A percentile compares a stretch with the other conserved stretches of the same genome.
These are phyloP conservation scores for Aspergillus quadrilineatus DNA, from an alignment of 2,329 filamentous ascomycete species.

Conservation along the genomic window DNA sequence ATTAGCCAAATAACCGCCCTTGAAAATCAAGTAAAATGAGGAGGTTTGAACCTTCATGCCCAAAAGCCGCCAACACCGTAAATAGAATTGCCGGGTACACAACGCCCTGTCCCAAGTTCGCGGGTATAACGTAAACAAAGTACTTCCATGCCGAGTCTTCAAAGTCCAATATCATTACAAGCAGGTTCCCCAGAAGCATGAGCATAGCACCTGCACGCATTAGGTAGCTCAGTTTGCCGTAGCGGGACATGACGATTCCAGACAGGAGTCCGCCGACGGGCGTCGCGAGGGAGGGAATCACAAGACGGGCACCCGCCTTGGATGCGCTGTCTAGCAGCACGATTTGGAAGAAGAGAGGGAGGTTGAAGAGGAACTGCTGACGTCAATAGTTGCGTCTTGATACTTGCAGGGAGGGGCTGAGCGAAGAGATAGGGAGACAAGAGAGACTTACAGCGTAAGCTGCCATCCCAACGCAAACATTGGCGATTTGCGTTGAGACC, in stretches of 20 bases:
- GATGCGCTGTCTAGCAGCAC: constrained; percentile 45
- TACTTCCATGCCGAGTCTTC: constrained; percentile 48
- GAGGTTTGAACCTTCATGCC: constrained; percentile 53
- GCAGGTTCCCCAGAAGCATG: constrained; percentile 47
- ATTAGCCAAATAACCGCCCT: neutral
- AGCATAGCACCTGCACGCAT: constrained; percentile 42
- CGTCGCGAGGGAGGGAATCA: constrained; percentile 47
- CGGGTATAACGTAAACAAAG: constrained; percentile 46
- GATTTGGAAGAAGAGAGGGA: constrained; percentile 47
- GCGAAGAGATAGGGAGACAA: neutral
- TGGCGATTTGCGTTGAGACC: constrained; percentile 57
- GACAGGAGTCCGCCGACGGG: constrained; percentile 47
- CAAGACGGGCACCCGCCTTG: constrained; percentile 45
- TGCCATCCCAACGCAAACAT: constrained; percentile 60
- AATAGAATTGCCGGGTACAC: constrained; percentile 55
- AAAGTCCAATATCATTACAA: constrained; percentile 44
- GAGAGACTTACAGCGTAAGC: constrained; percentile 58
- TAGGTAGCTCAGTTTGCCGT: constrained; percentile 44
- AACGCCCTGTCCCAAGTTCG: constrained; percentile 49
- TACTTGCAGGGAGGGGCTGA: neutral
- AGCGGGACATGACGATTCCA: constrained; percentile 50
- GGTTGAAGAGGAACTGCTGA: constrained; percentile 47
- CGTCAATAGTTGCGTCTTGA: neutral
- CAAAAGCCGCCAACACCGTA: constrained; percentile 62
- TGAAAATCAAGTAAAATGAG: neutral